Evolutionary conservation across 2,329 filamentous ascomycete genomes (phyloP).

Genomic region (Xylariaceae sp.): DNA sequence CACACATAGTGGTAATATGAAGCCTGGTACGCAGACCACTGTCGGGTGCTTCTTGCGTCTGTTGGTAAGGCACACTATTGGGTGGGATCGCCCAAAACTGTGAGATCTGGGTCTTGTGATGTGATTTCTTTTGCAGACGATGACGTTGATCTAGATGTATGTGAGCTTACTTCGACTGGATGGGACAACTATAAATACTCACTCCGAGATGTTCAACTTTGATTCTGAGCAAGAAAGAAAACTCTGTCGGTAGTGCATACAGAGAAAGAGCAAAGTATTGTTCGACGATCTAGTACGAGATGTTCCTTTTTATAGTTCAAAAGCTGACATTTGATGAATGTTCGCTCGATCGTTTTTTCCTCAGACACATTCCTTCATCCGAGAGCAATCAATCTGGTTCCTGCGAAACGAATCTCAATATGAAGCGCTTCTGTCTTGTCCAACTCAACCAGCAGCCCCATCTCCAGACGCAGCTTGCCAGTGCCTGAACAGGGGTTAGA

Average conservation of each 20-base stretch:
- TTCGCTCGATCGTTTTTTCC: not conserved
- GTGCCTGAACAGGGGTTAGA: slow-evolving; percentile 15
- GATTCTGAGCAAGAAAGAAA: too few relatives aligned
- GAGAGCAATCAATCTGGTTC: slow-evolving; percentile 2
- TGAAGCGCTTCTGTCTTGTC: slow-evolving; percentile 5
- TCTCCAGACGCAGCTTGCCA: slow-evolving; percentile 26
- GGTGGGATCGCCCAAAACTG: not conserved
- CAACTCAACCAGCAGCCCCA: slow-evolving; percentile 2
- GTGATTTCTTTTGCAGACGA: too few relatives aligned
- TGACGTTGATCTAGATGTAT: too few relatives aligned
- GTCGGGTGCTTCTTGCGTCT: not conserved
- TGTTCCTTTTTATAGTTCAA: too few relatives aligned
- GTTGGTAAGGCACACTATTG: not conserved
- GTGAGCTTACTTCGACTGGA: too few relatives aligned
- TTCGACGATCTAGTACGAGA: not conserved
- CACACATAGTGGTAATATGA: slow-evolving; percentile 53
- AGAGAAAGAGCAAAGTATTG: not conserved
- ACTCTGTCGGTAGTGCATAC: not conserved
- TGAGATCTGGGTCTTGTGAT: too few relatives aligned
- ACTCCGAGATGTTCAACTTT: too few relatives aligned
- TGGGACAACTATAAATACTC: too few relatives aligned
- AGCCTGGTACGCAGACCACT: not conserved
- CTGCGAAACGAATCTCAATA: slow-evolving; percentile 2
- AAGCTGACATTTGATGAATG: too few relatives aligned
- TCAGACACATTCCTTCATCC: slow-evolving; percentile 3